phyloP scores from a whole-genome alignment of 2,329 filamentous ascomycete species.

The Ophiobolus disseminans region DNA sequence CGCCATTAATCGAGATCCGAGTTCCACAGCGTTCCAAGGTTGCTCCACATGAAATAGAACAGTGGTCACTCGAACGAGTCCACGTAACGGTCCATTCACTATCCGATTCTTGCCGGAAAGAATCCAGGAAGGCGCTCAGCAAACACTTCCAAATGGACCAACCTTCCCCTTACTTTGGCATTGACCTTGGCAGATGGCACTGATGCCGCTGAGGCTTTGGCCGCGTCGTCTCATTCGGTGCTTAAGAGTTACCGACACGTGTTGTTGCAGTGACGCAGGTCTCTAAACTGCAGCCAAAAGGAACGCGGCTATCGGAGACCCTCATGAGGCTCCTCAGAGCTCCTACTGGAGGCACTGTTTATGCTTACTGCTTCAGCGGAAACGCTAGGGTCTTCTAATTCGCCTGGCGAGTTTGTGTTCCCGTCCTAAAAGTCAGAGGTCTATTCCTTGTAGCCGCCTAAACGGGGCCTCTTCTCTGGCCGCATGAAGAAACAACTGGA shows the following conservation, averaged over 20 bases:
- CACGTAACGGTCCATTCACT: not conserved
- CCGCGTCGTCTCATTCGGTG: conserved; percentile 14
- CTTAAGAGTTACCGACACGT: conserved; percentile 23
- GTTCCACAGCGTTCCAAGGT: not conserved
- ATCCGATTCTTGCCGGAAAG: not conserved
- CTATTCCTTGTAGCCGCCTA: conserved; percentile 23
- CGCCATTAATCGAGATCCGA: not conserved
- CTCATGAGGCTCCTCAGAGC: conserved; percentile 3
- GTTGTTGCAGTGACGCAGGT: conserved; percentile 16
- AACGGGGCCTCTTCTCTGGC: conserved; percentile 1
- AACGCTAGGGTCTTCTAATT: conserved; percentile 19
- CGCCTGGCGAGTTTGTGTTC: conserved; percentile 13
- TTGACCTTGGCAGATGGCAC: conserved; percentile 13
- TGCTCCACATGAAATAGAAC: not conserved
- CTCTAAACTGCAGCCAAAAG: conserved; percentile 3
- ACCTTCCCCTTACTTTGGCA: conserved; percentile 1
- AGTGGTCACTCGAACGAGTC: not conserved
- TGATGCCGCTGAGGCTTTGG: conserved; percentile 20
- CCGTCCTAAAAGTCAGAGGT: conserved; percentile 13
- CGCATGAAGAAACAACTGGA: conserved; percentile 1
- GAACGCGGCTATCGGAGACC: conserved; percentile 23
- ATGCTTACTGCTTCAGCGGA: conserved; percentile 13
- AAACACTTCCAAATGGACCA: not conserved
- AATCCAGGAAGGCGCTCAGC: not conserved
- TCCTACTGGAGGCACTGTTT: conserved; percentile 19